Percentiles rank a stretch among this genome's conserved stretches.
These are phyloP conservation scores for Aspergillus campestris DNA, from an alignment of 495 filamentous ascomycete genomes.

Conservation along the genomic window DNA sequence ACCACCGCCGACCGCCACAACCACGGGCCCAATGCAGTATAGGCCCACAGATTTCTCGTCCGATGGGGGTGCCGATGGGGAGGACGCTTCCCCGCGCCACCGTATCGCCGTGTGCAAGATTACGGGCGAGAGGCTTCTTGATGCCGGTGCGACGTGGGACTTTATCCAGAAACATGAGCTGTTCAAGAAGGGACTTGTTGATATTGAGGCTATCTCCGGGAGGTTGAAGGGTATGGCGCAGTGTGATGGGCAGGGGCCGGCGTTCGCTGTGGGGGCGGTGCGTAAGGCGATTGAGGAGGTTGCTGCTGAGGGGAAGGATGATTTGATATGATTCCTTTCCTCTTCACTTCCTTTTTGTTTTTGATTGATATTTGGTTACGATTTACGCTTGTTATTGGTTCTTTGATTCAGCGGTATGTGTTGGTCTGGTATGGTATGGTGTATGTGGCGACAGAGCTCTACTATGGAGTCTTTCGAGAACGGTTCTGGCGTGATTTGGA, in stretches of 20 bases:
- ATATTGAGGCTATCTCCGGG: conserved; percentile 72
- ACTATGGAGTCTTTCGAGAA: no score
- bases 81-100: conserved; percentile 46
- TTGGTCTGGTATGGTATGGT: no score
- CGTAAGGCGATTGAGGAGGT: conserved; percentile 69
- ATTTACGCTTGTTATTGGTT: no score
- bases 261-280: conserved; percentile 73
- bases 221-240: conserved; percentile 65
- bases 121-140: conserved; percentile 69
- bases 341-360: neutral
- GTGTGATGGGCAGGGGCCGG: conserved; percentile 86
- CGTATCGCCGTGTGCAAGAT: conserved; percentile 55
- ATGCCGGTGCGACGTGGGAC: conserved; percentile 82
- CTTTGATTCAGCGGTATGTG: no score
- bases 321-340: conserved; percentile 48
- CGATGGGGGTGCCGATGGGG: conserved; percentile 28
- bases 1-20: conserved; percentile 20
- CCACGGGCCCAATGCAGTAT: conserved; percentile 64
- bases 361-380: no score
- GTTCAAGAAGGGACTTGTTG: conserved; percentile 72
- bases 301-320: conserved; percentile 62
- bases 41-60: conserved; percentile 59
- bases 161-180: conserved; percentile 76
- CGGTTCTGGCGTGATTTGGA: no score
- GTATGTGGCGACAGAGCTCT: no score